phyloP scores from a whole-genome alignment of 306 rosid species.

The Glycine tomentella region DNA sequence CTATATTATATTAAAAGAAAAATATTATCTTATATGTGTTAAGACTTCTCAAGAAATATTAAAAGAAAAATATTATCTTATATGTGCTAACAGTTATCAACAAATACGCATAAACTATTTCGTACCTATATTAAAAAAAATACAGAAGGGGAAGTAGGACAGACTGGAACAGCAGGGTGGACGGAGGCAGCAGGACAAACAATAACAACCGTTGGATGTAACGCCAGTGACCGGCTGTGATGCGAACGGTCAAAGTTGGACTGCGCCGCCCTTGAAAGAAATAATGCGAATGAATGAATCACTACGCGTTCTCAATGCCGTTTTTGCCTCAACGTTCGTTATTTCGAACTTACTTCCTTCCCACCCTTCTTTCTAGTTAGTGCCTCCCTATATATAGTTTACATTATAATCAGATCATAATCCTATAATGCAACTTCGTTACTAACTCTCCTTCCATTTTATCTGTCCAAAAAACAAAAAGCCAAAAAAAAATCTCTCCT shows the following conservation, averaged over 20 bases:
- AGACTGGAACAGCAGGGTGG: background rate
- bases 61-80: too few relatives aligned
- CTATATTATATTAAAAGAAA: too few relatives aligned
- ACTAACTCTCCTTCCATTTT: background rate
- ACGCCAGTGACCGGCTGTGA: background rate
- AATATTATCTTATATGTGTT: too few relatives aligned
- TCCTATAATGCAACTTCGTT: background rate
- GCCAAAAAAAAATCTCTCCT: too few relatives aligned
- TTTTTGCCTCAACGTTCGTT: background rate
- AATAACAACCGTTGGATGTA: background rate
- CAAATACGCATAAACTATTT: too few relatives aligned
- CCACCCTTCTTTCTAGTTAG: background rate
- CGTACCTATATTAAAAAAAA: too few relatives aligned
- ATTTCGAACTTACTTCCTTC: slow-evolving; percentile 38
- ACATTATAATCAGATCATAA: background rate
- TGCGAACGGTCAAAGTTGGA: slow-evolving; percentile 40
- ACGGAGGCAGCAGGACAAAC: background rate
- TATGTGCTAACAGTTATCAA: too few relatives aligned
- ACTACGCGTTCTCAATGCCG: slow-evolving; percentile 15
- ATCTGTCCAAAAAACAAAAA: too few relatives aligned
- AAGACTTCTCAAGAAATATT: too few relatives aligned
- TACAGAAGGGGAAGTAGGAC: too few relatives aligned
- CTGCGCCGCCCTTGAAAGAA: slow-evolving; percentile 46
- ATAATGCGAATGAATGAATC: background rate
- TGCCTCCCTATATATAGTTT: background rate